A percentile compares a stretch with the other conserved stretches of the same genome.
These are phyloP conservation scores for Mycena citricolor DNA, from an alignment of 1,284 basidiomycete species.

Conservation along the genomic window DNA sequence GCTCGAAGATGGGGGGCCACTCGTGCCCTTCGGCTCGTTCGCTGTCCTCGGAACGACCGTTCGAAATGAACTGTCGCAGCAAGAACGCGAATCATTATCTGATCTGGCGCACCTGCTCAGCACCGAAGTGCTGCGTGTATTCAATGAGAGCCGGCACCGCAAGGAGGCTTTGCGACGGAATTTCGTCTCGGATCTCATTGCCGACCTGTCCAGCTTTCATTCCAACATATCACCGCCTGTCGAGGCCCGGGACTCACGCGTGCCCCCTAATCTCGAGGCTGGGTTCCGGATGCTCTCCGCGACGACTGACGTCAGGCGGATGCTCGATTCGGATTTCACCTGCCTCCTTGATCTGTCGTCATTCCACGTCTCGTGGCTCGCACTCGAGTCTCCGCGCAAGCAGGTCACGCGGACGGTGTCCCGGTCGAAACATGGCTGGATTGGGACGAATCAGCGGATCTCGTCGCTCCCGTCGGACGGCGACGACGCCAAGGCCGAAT, in stretches of 20 bases:
- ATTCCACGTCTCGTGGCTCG: constrained; percentile 8
- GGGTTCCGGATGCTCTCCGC: constrained; percentile 7
- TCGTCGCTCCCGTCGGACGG: background rate
- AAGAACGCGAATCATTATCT: constrained; percentile 2
- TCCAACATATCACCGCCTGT: constrained; percentile 6
- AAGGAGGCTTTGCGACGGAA: constrained; percentile 8
- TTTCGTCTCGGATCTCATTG: constrained; percentile 8
- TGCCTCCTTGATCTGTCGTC: constrained; percentile 10
- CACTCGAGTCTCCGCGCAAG: background rate
- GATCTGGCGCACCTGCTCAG: constrained; percentile 9
- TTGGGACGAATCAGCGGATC: constrained; percentile 1
- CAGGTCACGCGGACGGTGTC: constrained; percentile 1
- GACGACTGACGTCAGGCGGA: constrained; percentile 4
- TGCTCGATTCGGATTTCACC: constrained; percentile 13
- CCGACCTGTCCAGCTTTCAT: constrained; percentile 6
- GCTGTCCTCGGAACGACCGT: constrained; percentile 4
- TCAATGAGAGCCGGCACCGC: constrained; percentile 6
- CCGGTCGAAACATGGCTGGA: constrained; percentile 10
- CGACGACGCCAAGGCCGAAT: background rate
- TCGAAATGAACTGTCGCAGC: constrained; percentile 1
- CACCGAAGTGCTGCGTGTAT: constrained; percentile 6
- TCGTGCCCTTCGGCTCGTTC: constrained; percentile 9
- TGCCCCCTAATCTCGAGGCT: background rate
- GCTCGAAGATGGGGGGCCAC: constrained; percentile 4
- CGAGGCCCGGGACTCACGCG: background rate